These are phyloP conservation scores for Trichophyton verrucosum DNA, from an alignment of 2,329 filamentous ascomycete genomes.

Conservation along the genomic window DNA sequence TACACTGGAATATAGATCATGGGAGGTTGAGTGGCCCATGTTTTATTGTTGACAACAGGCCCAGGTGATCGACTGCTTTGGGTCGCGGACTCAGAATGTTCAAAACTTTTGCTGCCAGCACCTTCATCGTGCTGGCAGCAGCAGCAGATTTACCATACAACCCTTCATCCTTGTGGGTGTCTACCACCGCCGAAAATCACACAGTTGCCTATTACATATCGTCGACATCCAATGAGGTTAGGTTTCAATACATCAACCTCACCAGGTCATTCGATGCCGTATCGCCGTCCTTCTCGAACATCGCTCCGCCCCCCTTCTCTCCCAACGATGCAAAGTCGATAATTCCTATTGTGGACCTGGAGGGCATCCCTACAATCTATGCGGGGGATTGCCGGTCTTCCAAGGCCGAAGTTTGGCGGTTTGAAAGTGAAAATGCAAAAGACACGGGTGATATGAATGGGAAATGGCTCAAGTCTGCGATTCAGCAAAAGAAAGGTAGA, in stretches of 20 bases:
- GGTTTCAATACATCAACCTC: conserved; percentile 11
- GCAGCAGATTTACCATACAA: conserved; percentile 11
- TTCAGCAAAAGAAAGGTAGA: conserved; percentile 16
- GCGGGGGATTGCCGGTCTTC: conserved; percentile 51
- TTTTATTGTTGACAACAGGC: neutral
- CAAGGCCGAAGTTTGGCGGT: conserved; percentile 27
- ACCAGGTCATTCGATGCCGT: conserved; percentile 13
- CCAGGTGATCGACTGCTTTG: neutral
- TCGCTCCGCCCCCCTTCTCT: conserved; percentile 45
- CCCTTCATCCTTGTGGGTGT: conserved; percentile 13
- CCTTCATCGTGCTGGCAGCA: conserved; percentile 5
- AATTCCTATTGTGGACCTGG: conserved; percentile 51
- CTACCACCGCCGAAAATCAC: conserved; percentile 5
- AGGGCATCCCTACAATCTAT: conserved; percentile 61
- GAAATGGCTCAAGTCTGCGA: conserved; percentile 41
- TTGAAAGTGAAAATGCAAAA: conserved; percentile 41
- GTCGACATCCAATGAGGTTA: conserved; percentile 8
- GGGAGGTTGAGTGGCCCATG: neutral
- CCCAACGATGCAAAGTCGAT: conserved; percentile 45
- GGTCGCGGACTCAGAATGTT: conserved; percentile 7
- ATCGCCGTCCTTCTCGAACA: conserved; percentile 28
- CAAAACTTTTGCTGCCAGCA: conserved; percentile 4
- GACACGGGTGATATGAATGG: conserved; percentile 37
- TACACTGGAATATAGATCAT: neutral
- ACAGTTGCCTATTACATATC: conserved; percentile 11